Evolutionary conservation across 495 filamentous ascomycete species (phyloP).

Genomic region (Penicillium riverlandense): DNA sequence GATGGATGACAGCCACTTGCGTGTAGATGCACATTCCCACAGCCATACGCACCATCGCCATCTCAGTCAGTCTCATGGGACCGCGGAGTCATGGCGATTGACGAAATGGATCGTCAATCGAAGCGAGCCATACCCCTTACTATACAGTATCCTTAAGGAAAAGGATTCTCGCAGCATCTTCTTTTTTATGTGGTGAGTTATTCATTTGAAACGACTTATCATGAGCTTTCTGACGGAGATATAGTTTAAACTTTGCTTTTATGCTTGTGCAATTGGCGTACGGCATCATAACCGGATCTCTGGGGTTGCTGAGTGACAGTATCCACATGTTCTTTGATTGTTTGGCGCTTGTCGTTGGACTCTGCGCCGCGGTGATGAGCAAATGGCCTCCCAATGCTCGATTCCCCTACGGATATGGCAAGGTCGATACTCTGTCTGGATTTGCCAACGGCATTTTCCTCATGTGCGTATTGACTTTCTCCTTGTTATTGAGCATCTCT

Average conservation of each 20-base stretch:
- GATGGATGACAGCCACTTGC: slow-evolving; percentile 30
- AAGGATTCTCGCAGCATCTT: slow-evolving; percentile 94
- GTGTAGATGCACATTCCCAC: slow-evolving; percentile 23
- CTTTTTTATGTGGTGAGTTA: slow-evolving; percentile 83
- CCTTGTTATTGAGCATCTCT: slow-evolving; percentile 6
- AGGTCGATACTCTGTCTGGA: slow-evolving; percentile 91
- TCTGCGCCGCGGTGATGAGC: slow-evolving; percentile 93
- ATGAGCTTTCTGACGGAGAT: slow-evolving; percentile 4
- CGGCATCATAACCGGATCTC: slow-evolving; percentile 83
- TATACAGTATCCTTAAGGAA: slow-evolving; percentile 80
- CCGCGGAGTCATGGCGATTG: slow-evolving; percentile 43
- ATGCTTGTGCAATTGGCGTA: slow-evolving; percentile 95
- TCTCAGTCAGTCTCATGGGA: slow-evolving; percentile 33
- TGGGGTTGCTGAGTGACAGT: slow-evolving; percentile 91
- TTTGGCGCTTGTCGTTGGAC: slow-evolving; percentile 80
- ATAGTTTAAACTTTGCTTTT: slow-evolving; percentile 85
- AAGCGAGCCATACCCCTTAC: slow-evolving; percentile 62
- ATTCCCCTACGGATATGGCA: slow-evolving; percentile 94
- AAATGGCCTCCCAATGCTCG: slow-evolving; percentile 87
- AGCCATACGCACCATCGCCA: slow-evolving; percentile 20
- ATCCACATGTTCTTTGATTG: slow-evolving; percentile 99
- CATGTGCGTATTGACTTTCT: slow-evolving; percentile 46
- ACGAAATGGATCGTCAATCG: slow-evolving; percentile 58
- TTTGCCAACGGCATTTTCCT: slow-evolving; percentile 97
- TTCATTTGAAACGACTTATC: not conserved